phyloP scores from a whole-genome alignment of 148 eudicot genomes.

The Cornus controversa region DNA sequence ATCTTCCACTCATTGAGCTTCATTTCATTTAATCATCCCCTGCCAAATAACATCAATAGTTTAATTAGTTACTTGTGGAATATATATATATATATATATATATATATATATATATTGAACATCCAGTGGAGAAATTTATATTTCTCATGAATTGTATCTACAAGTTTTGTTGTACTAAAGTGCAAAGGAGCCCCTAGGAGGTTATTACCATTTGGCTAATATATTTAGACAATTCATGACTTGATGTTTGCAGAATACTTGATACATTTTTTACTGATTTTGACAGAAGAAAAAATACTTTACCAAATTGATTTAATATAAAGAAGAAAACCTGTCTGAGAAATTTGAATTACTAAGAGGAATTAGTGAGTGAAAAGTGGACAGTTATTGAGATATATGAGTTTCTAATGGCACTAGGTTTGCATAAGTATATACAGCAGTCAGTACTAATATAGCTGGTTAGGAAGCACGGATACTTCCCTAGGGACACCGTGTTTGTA shows the following conservation, averaged over 20 bases:
- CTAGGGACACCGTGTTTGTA: too few relatives aligned
- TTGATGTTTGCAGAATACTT: background rate
- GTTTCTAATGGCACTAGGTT: background rate
- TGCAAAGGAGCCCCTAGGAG: background rate
- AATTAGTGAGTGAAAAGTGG: background rate
- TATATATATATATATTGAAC: too few relatives aligned
- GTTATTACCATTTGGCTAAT: background rate
- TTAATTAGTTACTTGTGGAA: background rate
- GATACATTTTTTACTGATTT: background rate
- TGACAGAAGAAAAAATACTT: too few relatives aligned
- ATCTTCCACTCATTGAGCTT: conserved; percentile 6
- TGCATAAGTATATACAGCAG: background rate
- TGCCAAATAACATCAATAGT: background rate
- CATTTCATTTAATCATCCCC: conserved; percentile 12
- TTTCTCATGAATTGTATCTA: background rate
- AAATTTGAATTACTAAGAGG: background rate
- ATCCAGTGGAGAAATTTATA: background rate
- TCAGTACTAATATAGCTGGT: background rate
- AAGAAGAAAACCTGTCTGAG: background rate
- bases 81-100: too few relatives aligned
- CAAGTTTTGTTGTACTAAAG: background rate
- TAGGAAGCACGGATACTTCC: too few relatives aligned
- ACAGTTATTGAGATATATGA: background rate
- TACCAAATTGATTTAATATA: background rate
- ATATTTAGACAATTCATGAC: background rate